Base-by-base conservation (phyloP, 129 eudicot genomes). In the Saposhnikovia divaricata region DNA sequence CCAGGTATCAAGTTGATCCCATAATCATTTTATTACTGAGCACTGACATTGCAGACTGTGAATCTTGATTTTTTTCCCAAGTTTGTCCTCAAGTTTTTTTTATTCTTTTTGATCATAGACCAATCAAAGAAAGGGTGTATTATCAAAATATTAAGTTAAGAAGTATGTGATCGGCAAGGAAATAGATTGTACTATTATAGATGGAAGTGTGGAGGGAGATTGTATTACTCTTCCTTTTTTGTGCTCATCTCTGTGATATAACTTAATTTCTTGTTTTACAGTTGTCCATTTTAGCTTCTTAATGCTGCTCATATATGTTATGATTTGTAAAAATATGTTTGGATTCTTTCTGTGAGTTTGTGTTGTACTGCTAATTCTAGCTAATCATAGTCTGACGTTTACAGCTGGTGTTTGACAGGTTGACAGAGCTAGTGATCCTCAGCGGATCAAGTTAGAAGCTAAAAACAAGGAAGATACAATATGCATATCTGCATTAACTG, bases 401-500 rank as follows among this genome's bases (percentile, higher is more conserved):
- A 43, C 48, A 66, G 71, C 48, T 83, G 43, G 70, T 40, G 21
- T 83, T n/a, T 79, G 84, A 75, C 87, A 93, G 98, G 92, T 94
- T 73, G 98, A 94, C 82, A 94, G 85, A 82, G 96, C 97, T 68
- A 85, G 81, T 59, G 89, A 94, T 87, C 92, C 98, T 18, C 88
- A 86, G 75, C 87, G 85, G 78, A 34, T 94, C 10, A 91, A 83
- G 88, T 71, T 77, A 74, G 93, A 90, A 78, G 98, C 98, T 42
- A 83, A 85, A 81, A 79, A 50, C 66, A 83, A 83, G 21, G 87
- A 86, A 69, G 92, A 91, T 91, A 87, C 90, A 27, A 85, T 94
- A 53, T 94, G 98, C 89, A 85, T 91, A 88, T 94, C 98, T 79
- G 98, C 98, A 80, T 86, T 90, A 74, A 87, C 84, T 78, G 98